Evolutionary conservation across 768 basidiomycete species (phyloP).

Genomic region (Tubosaeta sp.): DNA sequence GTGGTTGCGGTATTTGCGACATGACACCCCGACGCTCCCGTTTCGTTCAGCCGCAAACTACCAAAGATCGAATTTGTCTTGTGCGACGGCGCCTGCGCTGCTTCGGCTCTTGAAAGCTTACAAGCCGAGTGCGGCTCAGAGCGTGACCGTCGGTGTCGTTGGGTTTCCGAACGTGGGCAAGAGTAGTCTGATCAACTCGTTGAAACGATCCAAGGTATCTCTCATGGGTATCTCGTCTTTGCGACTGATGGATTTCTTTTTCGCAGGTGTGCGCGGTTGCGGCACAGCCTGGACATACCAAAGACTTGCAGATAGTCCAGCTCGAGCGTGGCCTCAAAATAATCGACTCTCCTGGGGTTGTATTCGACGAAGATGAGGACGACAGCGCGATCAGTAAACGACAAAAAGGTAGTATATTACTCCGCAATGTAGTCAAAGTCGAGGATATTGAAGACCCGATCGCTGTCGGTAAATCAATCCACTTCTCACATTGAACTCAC

Average conservation of each 20-base stretch:
- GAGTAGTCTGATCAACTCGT: conserved; percentile 88
- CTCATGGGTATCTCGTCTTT: background rate
- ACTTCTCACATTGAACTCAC: background rate
- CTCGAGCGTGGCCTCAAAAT: conserved; percentile 91
- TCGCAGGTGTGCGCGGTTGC: conserved; percentile 86
- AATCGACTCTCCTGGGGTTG: conserved; percentile 96
- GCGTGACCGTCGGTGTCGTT: conserved; percentile 84
- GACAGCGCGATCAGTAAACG: conserved; percentile 44
- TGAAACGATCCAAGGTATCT: conserved; percentile 77
- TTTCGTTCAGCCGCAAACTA: conserved; percentile 79
- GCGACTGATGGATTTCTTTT: background rate
- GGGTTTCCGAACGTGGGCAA: conserved; percentile 99
- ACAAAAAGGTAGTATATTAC: conserved; percentile 54
- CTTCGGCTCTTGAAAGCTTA: conserved; percentile 82
- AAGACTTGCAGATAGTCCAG: conserved; percentile 85
- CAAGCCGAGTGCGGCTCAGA: conserved; percentile 59
- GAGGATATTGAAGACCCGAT: conserved; percentile 91
- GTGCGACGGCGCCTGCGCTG: conserved; percentile 69
- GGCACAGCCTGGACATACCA: conserved; percentile 91
- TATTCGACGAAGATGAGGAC: conserved; percentile 78
- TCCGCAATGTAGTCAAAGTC: conserved; percentile 86
- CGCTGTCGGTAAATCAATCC: conserved; percentile 63
- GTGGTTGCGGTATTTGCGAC: conserved; percentile 90
- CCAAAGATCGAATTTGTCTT: conserved; percentile 77
- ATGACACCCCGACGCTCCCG: conserved; percentile 88